Base-by-base conservation (phyloP, 2,329 filamentous ascomycete genomes). In the Pseudogymnoascus sp. region DNA sequence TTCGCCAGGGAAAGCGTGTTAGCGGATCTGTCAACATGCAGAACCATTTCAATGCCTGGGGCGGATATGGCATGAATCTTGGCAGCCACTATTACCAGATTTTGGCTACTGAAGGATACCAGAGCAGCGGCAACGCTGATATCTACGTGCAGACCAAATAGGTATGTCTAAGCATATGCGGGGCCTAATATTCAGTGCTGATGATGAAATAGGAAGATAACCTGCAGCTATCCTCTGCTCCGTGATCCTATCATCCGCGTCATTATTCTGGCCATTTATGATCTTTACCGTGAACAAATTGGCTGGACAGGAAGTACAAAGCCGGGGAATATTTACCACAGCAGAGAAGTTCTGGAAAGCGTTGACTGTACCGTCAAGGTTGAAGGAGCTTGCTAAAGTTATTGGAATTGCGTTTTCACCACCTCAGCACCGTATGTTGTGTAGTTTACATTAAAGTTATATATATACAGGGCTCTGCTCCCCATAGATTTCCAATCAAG, bases 11-110 rank as follows among this genome's bases (percentile, higher is more conserved):
- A 62, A 81, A 82, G 76, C 76, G 81, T 59, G 74, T 74, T 21
- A 73, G 75, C 61, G 82, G 81, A 3, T 79, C 77, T 10, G 77
- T 84, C 65, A 79, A 76, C 49, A 74, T 75, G 2, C 72, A 70
- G 31, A 78, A 76, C 66, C 80, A 83, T 69, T 83, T 83, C 68
- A 74, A 79, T 66, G 80, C 80, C 7, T 83, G 81, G 81, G 70
- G 71, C 23, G 73, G 73, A 41, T 68, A 71, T 33, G 80, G 81
- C 5, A 69, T 82, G 69, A 74, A 70, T 19, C 69, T 83, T 6
- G 81, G 81, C 7, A 74, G 65, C 43, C 74, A 77, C 65, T 74
- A 83, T 69, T 83, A 83, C 69, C 76, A 79, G 74, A 81, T 83
- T 65, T 71, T 82, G 19, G 81, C 81, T 11, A 80, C 79, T 1